Conservation (phyloP, 306 rosid species). For the Comarum palustre region DNA sequence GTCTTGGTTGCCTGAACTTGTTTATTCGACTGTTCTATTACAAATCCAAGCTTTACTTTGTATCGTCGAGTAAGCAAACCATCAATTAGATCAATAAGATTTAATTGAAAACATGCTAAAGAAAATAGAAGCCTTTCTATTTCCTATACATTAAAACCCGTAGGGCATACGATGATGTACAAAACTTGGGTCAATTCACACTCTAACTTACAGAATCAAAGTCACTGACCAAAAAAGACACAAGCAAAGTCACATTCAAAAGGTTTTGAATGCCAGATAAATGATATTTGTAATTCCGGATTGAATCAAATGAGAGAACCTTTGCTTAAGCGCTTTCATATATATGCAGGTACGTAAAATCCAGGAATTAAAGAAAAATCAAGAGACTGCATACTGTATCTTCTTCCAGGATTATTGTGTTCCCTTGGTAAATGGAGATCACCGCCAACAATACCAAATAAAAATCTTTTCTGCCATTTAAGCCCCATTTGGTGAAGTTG, state of each 20-base stretch:
- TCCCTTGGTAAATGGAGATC: neutral
- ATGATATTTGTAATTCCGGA: neutral
- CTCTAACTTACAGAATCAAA: neutral
- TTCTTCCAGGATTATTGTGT: constrained; percentile 5
- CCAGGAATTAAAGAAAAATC: neutral
- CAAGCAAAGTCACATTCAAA: constrained; percentile 4
- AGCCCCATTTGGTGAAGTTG: constrained; percentile 27
- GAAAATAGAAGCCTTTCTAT: neutral
- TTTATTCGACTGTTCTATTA: neutral
- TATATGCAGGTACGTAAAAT: neutral
- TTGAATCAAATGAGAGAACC: constrained; percentile 1
- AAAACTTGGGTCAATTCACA: neutral
- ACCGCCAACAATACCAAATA: neutral
- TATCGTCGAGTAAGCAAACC: neutral
- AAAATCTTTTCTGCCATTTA: constrained; percentile 9
- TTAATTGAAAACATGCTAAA: neutral
- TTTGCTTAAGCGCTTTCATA: constrained; percentile 1
- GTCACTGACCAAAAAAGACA: neutral
- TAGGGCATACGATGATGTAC: neutral
- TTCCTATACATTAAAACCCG: neutral
- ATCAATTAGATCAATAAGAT: neutral
- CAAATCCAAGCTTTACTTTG: neutral
- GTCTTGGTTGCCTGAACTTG: neutral
- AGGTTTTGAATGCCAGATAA: neutral
- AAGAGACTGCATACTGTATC: neutral